Conservation (phyloP, 2,329 filamentous ascomycete species). For the Aspergillus chevalieri region DNA sequence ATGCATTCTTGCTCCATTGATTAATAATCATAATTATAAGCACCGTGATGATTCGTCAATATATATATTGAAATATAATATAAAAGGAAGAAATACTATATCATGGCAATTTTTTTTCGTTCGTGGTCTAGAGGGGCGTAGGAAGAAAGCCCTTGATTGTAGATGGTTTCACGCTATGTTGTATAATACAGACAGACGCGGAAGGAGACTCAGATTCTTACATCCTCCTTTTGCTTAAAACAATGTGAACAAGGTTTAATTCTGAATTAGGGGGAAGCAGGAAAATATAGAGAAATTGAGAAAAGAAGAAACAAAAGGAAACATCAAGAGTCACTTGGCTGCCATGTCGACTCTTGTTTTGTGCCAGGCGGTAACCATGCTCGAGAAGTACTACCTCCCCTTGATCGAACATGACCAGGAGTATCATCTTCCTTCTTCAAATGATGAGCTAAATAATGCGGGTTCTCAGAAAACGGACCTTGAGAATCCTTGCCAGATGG, state of each 20-base stretch:
- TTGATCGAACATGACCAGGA: conserved; percentile 35
- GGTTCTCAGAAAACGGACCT: conserved; percentile 12
- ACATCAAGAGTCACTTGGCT: conserved; percentile 38
- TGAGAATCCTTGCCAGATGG: conserved; percentile 19
- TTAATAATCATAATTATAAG: background rate
- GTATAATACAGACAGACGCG: too few relatives aligned
- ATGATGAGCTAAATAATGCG: conserved; percentile 15
- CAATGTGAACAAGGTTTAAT: too few relatives aligned
- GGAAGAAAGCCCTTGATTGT: too few relatives aligned
- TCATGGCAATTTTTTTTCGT: too few relatives aligned
- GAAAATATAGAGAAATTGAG: background rate
- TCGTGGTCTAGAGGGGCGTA: too few relatives aligned
- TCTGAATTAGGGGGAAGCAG: too few relatives aligned
- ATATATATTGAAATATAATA: too few relatives aligned
- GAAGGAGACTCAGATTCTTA: too few relatives aligned
- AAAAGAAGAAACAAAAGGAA: conserved; percentile 12
- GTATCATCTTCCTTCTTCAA: conserved; percentile 43
- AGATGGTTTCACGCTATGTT: too few relatives aligned
- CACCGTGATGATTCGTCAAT: background rate
- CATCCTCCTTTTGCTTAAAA: too few relatives aligned
- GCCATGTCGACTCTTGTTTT: conserved; percentile 82
- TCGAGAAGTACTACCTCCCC: conserved; percentile 33
- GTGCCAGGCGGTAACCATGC: conserved; percentile 71
- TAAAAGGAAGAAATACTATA: too few relatives aligned
- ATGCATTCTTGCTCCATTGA: conserved; percentile 22